These are phyloP conservation scores for Cytospora mali DNA, from an alignment of 2,329 filamentous ascomycete species.

Conservation along the genomic window DNA sequence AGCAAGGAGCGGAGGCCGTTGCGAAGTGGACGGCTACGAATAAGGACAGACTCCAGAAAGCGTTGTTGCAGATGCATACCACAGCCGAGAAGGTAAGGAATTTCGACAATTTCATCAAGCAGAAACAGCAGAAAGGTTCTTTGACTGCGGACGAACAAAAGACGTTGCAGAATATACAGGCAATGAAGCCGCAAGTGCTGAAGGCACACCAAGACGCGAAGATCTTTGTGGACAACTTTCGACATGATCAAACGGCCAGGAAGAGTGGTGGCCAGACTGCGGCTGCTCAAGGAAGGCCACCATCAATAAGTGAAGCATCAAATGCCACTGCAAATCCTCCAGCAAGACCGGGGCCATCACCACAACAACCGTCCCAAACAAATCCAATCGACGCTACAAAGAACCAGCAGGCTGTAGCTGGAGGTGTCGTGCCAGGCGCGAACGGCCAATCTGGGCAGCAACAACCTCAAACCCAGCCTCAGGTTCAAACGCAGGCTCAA, in stretches of 20 bases:
- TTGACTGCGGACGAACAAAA: constrained; percentile 52
- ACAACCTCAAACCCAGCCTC: constrained; percentile 20
- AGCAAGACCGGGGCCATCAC: constrained; percentile 24
- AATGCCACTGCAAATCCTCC: constrained; percentile 26
- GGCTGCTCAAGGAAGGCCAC: constrained; percentile 33
- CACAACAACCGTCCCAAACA: constrained; percentile 28
- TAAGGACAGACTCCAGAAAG: constrained; percentile 51
- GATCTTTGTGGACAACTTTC: constrained; percentile 50
- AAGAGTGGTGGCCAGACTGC: constrained; percentile 30
- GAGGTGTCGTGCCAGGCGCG: constrained; percentile 33
- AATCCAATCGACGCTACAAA: constrained; percentile 48
- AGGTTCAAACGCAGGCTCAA: not conserved
- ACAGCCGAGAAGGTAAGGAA: constrained; percentile 44
- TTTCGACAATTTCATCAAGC: constrained; percentile 47
- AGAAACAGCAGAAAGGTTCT: constrained; percentile 46
- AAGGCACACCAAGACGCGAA: constrained; percentile 52
- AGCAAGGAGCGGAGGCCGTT: constrained; percentile 47
- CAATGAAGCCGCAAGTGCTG: constrained; percentile 47
- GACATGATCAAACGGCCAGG: constrained; percentile 47
- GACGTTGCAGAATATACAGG: constrained; percentile 45
- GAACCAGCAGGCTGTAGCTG: constrained; percentile 42
- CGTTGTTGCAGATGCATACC: constrained; percentile 53
- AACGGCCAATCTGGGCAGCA: constrained; percentile 30
- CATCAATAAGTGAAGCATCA: constrained; percentile 28
- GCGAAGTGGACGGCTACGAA: constrained; percentile 52